Evolutionary conservation across 2,329 filamentous ascomycete species (phyloP).

Genomic region (Pseudogymnoascus sp.): DNA sequence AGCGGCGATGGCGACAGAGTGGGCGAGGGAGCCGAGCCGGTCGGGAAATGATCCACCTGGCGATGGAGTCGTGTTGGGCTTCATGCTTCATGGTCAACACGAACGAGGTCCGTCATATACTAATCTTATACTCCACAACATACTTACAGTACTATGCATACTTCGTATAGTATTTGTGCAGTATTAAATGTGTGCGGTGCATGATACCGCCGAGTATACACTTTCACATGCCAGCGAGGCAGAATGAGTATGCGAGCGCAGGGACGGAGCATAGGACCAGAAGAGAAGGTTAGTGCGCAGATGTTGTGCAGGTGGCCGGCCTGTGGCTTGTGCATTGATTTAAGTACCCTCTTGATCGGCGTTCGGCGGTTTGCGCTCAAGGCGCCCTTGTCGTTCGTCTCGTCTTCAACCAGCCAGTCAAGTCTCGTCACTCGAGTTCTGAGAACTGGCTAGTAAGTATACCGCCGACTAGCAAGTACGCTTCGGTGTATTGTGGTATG

Average conservation of each 20-base stretch:
- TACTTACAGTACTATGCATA: background rate
- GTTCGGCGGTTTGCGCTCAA: background rate
- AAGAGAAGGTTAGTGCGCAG: background rate
- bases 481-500: background rate
- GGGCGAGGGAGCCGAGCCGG: background rate
- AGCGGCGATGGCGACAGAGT: slow-evolving; percentile 1
- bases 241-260: background rate
- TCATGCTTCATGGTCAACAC: background rate
- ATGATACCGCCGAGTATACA: background rate
- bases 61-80: background rate
- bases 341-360: background rate
- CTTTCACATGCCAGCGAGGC: slow-evolving; percentile 1
- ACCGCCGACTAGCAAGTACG: background rate
- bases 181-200: background rate
- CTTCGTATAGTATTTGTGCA: background rate
- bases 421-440: background rate
- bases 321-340: background rate
- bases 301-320: background rate
- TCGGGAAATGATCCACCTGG: background rate
- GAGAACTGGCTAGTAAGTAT: background rate
- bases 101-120: background rate
- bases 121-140: background rate
- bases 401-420: slow-evolving; percentile 1
- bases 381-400: background rate
- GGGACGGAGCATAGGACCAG: background rate